Evolutionary conservation across 768 basidiomycete species (phyloP), one percentile per base, ranked within the genome.

Genomic region (Naganishia vaughanmartiniae): DNA sequence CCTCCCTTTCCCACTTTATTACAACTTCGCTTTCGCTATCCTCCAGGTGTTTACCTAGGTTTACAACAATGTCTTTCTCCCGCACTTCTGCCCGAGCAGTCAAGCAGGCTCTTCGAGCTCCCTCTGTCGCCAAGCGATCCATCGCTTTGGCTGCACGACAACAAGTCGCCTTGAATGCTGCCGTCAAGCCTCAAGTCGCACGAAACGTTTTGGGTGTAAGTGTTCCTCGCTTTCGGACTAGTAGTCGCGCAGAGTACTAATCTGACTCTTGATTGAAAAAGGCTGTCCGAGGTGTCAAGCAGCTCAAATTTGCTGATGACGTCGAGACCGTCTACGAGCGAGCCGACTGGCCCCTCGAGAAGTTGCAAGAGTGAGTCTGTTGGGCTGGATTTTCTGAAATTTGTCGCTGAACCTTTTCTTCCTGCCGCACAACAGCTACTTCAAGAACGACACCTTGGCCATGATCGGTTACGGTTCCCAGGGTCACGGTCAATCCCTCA

Each of bases 371-470:
- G 82, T 82, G 73, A 70, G 81, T 79, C 0, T 10, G 31, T 33
- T 21, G 24, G n/a, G 1, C 24, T 39, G 46, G 14, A 30, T n/a
- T 63, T 39, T 2, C 3, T 4, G 1, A 17, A 26, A 26, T 30
- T 53, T 68, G 54, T 24, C 21, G 24, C 15, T 36, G n/a, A 21
- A 65, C 54, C 46, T 15, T 33, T 33, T 10, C 21, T 55, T 28
- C 48, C 4, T n/a, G n/a, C 28, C 45, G 42, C 45, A 21, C 30
- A 14, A 39, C 71, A 82, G 81, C 71, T 99, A 95, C 87, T 96
- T 99, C 87, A 98, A 98, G 84, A 90, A 98, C 80, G 96, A 99
- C 83, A 97, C 94, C 75, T 91, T 99, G 67, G 95, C 95, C 73
- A 88, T 99, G 83, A 98, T 98, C 77, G 96, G 96, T 71, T 98